Percentiles rank a stretch among this genome's conserved stretches.
phyloP scores from a whole-genome alignment of 345 rosid species.

The Populus davidiana region DNA sequence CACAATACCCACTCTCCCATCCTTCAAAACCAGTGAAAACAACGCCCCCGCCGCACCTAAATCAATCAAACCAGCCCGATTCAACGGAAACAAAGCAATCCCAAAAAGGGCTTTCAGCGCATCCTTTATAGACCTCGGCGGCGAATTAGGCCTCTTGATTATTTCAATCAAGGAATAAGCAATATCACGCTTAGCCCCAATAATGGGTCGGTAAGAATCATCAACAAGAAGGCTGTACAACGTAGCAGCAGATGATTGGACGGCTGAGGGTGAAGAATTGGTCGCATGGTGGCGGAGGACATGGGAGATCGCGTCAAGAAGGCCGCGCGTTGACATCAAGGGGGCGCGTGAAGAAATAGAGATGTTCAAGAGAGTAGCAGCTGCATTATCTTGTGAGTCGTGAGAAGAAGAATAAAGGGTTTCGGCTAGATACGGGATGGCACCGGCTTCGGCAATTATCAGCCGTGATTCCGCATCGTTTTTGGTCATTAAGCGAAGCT shows the following conservation, averaged over 20 bases:
- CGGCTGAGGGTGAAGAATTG: conserved; percentile 56
- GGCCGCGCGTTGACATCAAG: conserved; percentile 77
- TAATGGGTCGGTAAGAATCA: conserved; percentile 72
- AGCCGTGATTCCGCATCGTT: conserved; percentile 69
- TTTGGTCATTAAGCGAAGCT: conserved; percentile 72
- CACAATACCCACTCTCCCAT: conserved; percentile 73
- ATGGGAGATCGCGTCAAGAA: conserved; percentile 87
- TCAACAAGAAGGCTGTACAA: conserved; percentile 67
- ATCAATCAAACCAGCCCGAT: conserved; percentile 56
- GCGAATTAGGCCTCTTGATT: conserved; percentile 45
- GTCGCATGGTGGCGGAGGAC: conserved; percentile 60
- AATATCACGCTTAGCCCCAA: conserved; percentile 87
- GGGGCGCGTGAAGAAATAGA: conserved; percentile 66
- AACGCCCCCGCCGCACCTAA: conserved; percentile 64
- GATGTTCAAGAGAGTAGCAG: conserved; percentile 78
- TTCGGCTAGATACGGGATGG: conserved; percentile 78
- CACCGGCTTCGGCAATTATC: conserved; percentile 68
- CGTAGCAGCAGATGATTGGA: conserved; percentile 82
- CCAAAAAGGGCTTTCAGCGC: conserved; percentile 84
- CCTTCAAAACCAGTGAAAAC: conserved; percentile 62
- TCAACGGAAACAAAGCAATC: conserved; percentile 60
- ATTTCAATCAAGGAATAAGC: conserved; percentile 68
- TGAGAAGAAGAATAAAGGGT: conserved; percentile 67
- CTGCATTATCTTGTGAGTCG: conserved; percentile 72
- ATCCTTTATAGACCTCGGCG: conserved; percentile 73